A percentile compares a stretch with the other conserved stretches of the same genome.
phyloP scores from a whole-genome alignment of 495 filamentous ascomycete species.

The Podospora appendiculata region DNA sequence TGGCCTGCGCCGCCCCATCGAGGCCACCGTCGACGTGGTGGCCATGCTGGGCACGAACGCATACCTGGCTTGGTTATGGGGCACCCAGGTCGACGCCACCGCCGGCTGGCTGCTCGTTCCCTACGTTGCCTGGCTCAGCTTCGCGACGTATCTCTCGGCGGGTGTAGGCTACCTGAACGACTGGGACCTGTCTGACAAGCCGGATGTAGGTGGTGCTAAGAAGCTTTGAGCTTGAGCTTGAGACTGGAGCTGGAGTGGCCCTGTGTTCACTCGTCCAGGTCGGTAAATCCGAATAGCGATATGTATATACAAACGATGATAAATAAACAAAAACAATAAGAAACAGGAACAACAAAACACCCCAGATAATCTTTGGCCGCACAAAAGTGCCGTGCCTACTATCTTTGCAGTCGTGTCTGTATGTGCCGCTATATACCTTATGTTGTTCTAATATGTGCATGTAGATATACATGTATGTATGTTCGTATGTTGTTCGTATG shows the following conservation, averaged over 20 bases:
- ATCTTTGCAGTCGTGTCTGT: no score
- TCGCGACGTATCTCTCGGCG: slow-evolving; percentile 70
- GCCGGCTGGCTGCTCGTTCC: slow-evolving; percentile 69
- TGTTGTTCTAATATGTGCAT: no score
- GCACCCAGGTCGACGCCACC: slow-evolving; percentile 53
- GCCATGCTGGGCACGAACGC: slow-evolving; percentile 60
- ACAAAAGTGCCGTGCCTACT: no score
- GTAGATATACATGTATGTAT: neutral
- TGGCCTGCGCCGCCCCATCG: slow-evolving; percentile 55
- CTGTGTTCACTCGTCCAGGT: no score
- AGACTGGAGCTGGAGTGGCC: no score
- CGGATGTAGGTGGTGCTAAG: neutral
- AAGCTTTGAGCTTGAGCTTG: neutral
- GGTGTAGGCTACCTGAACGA: slow-evolving; percentile 68
- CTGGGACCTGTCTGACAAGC: slow-evolving; percentile 46
- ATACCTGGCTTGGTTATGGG: slow-evolving; percentile 67
- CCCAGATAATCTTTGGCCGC: no score
- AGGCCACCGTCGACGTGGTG: slow-evolving; percentile 69
- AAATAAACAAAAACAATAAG: no score
- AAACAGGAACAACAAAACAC: no score
- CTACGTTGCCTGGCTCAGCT: slow-evolving; percentile 75
- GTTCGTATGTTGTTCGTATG: neutral
- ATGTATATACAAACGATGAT: no score
- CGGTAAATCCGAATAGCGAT: no score
- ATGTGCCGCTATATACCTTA: neutral